Conservation (phyloP, 139 green algal species). For the Chlorokybus atmophyticus region DNA sequence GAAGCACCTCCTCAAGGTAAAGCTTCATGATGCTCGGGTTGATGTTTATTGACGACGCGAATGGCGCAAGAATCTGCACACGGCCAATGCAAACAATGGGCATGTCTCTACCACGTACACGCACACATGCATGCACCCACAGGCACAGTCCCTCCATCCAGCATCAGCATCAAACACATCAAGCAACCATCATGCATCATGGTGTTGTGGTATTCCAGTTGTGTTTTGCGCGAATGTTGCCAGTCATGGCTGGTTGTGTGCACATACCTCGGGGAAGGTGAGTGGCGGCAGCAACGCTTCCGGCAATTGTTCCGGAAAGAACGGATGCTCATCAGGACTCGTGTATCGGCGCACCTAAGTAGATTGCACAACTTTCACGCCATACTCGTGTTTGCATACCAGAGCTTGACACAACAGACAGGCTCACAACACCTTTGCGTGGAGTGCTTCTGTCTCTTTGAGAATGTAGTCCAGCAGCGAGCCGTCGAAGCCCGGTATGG, state of each 20-base stretch:
- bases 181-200: no score
- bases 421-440: slow-evolving; percentile 63
- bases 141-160: no score
- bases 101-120: background rate
- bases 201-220: no score
- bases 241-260: no score
- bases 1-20: slow-evolving; percentile 56
- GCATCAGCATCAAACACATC: no score
- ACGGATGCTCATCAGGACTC: slow-evolving; percentile 83
- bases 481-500: slow-evolving; percentile 49
- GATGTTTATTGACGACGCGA: slow-evolving; percentile 66
- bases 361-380: no score
- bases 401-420: no score
- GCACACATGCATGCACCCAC: no score
- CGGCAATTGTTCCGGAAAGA: slow-evolving; percentile 58
- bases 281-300: slow-evolving; percentile 49
- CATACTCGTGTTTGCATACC: no score
- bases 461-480: slow-evolving; percentile 88
- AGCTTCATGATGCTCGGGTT: slow-evolving; percentile 69
- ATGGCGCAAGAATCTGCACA: slow-evolving; percentile 41
- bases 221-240: no score
- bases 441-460: slow-evolving; percentile 75
- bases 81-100: background rate
- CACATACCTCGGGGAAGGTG: slow-evolving; percentile 45
- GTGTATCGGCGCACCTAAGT: slow-evolving; percentile 84